Conservation (phyloP, 108 stramenopile species). For the Skeletonema costatum region DNA sequence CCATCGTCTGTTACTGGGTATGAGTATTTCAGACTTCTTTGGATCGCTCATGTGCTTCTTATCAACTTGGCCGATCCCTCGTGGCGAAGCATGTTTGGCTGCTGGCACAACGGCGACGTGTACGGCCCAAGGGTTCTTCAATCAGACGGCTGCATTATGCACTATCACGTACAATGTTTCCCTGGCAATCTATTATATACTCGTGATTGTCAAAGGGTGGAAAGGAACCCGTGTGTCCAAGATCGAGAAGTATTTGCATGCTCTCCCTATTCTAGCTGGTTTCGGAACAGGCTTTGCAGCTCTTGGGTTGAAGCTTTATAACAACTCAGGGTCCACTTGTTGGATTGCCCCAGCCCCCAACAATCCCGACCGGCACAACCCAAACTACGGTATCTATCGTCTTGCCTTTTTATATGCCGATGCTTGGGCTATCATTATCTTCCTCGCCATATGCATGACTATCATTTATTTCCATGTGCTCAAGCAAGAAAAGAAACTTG, state of each 20-base stretch:
- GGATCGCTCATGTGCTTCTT: too few relatives aligned
- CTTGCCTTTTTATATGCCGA: slow-evolving; percentile 5
- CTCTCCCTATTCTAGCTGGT: neutral
- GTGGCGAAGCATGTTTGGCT: too few relatives aligned
- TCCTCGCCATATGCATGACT: too few relatives aligned
- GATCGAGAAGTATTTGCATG: slow-evolving; percentile 11
- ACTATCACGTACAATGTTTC: slow-evolving; percentile 20
- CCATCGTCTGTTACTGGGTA: slow-evolving; percentile 6
- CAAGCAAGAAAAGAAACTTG: too few relatives aligned
- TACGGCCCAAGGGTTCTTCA: neutral
- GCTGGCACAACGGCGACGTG: too few relatives aligned
- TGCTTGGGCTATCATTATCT: too few relatives aligned
- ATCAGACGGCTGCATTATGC: slow-evolving; percentile 8
- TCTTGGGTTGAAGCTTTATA: neutral
- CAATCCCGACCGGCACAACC: neutral
- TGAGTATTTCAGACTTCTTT: too few relatives aligned
- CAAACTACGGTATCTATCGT: neutral
- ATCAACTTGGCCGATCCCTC: too few relatives aligned
- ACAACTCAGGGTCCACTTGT: neutral
- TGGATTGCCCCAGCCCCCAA: slow-evolving; percentile 1
- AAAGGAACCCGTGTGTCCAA: slow-evolving; percentile 3
- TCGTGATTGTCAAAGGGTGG: slow-evolving; percentile 17
- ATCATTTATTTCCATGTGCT: too few relatives aligned
- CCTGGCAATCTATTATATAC: slow-evolving; percentile 30
- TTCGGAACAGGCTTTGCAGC: slow-evolving; percentile 19